Evolutionary conservation across 2,329 filamentous ascomycete species (phyloP).

Genomic region (Rhinocladiella similis): DNA sequence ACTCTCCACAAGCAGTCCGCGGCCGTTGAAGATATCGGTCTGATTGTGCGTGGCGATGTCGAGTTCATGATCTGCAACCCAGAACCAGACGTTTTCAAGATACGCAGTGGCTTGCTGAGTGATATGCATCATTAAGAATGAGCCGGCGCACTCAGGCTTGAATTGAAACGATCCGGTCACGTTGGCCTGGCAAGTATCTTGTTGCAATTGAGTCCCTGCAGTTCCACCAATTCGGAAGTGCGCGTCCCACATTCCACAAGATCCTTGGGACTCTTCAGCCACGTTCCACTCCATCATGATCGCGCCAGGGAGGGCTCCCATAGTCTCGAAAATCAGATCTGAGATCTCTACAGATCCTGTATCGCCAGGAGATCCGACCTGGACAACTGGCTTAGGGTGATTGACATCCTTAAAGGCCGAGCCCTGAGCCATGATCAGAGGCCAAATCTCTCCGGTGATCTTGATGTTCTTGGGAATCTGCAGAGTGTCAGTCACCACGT

Average conservation of each 20-base stretch:
- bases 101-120: slow-evolving; percentile 65
- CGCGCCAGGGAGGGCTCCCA: slow-evolving; percentile 79
- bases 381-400: slow-evolving; percentile 81
- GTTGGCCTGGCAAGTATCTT: slow-evolving; percentile 75
- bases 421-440: slow-evolving; percentile 82
- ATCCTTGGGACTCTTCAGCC: slow-evolving; percentile 61
- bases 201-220: slow-evolving; percentile 79
- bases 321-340: slow-evolving; percentile 82
- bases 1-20: slow-evolving; percentile 78
- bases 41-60: slow-evolving; percentile 69
- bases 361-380: slow-evolving; percentile 76
- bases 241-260: slow-evolving; percentile 88
- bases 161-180: slow-evolving; percentile 59
- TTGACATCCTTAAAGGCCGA: slow-evolving; percentile 69
- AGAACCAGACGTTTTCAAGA: slow-evolving; percentile 87
- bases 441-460: slow-evolving; percentile 90
- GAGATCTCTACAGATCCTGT: slow-evolving; percentile 81
- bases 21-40: slow-evolving; percentile 79
- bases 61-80: slow-evolving; percentile 88
- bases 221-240: slow-evolving; percentile 90
- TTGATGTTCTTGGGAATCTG: slow-evolving; percentile 71
- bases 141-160: slow-evolving; percentile 69
- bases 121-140: slow-evolving; percentile 64
- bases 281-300: slow-evolving; percentile 93
- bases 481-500: slow-evolving; percentile 61